Percentiles rank a stretch among this genome's conserved stretches.
These are phyloP conservation scores for Asterionellopsis glacialis DNA, from an alignment of 108 stramenopile species.

Conservation along the genomic window DNA sequence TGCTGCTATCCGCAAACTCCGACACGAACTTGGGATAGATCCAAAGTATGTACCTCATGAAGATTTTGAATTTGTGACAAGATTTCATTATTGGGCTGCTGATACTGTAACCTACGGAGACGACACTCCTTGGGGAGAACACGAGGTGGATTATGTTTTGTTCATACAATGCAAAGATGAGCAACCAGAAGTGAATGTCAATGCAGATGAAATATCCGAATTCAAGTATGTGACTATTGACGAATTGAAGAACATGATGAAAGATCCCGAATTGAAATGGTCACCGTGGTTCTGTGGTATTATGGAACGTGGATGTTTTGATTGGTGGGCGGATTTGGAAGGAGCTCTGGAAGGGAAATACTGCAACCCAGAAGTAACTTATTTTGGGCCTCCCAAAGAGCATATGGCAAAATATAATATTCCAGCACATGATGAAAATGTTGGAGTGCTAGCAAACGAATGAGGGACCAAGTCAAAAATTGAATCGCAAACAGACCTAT, in stretches of 20 bases:
- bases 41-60: constrained; percentile 36
- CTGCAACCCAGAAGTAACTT: constrained; percentile 25
- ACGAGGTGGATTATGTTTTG: constrained; percentile 85
- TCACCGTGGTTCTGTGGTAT: constrained; percentile 58
- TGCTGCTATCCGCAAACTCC: constrained; percentile 74
- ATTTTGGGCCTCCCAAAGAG: constrained; percentile 38
- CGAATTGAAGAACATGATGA: constrained; percentile 47
- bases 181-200: constrained; percentile 35
- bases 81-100: constrained; percentile 80
- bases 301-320: constrained; percentile 49
- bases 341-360: constrained; percentile 28
- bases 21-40: constrained; percentile 76
- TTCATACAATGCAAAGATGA: constrained; percentile 26
- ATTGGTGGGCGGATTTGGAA: constrained; percentile 49
- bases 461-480: not conserved
- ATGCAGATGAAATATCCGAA: constrained; percentile 74
- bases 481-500: not conserved
- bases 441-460: constrained; percentile 22
- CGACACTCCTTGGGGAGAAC: constrained; percentile 76
- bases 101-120: constrained; percentile 59
- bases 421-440: constrained; percentile 23
- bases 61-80: constrained; percentile 69
- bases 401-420: constrained; percentile 39
- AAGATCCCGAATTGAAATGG: constrained; percentile 28
- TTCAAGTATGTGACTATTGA: constrained; percentile 31